Evolutionary conservation across 805 yeast genomes (phyloP).

Genomic region (Groenewaldozyma salmanticensis): DNA sequence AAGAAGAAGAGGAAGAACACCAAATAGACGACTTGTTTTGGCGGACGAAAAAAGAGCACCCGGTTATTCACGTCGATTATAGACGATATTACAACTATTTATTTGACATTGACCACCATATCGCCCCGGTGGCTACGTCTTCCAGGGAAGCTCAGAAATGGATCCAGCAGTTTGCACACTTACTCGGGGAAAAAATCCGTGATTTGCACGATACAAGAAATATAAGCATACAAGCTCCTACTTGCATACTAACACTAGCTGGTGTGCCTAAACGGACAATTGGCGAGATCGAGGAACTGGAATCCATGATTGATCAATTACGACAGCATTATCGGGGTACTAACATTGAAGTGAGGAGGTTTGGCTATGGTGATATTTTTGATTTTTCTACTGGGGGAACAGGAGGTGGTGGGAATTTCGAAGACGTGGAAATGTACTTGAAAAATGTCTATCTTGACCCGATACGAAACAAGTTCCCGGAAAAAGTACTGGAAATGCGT

Average conservation of each 20-base stretch:
- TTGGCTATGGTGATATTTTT: too few relatives aligned
- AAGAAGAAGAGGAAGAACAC: not conserved
- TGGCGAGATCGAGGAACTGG: constrained; percentile 6
- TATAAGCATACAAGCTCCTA: constrained; percentile 6
- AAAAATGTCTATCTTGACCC: not conserved
- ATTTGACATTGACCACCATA: not conserved
- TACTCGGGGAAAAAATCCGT: constrained; percentile 3
- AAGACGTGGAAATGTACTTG: too few relatives aligned
- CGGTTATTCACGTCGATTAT: not conserved
- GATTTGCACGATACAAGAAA: constrained; percentile 2
- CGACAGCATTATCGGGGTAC: constrained; percentile 6
- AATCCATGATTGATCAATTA: constrained; percentile 8
- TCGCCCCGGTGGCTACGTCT: not conserved
- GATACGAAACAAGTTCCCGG: not conserved
- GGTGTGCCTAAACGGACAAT: constrained; percentile 1
- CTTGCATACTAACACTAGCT: not conserved
- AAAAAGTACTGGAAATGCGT: not conserved
- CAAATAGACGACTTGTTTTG: not conserved
- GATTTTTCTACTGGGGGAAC: too few relatives aligned
- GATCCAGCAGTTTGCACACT: constrained; percentile 2
- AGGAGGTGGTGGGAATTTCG: too few relatives aligned
- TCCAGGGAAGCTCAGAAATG: not conserved
- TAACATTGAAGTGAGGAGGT: constrained; percentile 4
- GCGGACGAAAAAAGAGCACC: not conserved
- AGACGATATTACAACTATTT: not conserved